Evolutionary conservation across 352 stramenopile species (phyloP).

Genomic region (Pythium chondricola): DNA sequence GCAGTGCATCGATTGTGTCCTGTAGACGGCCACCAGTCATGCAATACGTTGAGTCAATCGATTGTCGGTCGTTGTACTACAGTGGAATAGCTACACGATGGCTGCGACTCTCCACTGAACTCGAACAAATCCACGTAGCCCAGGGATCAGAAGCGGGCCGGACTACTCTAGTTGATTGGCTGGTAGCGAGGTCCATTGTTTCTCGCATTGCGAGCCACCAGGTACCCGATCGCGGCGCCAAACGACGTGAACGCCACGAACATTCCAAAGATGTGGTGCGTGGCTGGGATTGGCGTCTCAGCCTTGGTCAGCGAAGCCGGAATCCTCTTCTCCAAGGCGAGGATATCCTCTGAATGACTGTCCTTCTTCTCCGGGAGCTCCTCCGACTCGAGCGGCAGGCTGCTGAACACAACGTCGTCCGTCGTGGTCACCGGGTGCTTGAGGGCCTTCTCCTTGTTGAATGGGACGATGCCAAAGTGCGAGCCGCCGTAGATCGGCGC

Average conservation of each 20-base stretch:
- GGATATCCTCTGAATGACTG: background rate
- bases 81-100: no score
- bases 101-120: no score
- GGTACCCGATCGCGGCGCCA: conserved; percentile 23
- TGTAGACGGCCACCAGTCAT: no score
- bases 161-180: conserved; percentile 20
- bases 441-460: conserved; percentile 53
- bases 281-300: conserved; percentile 4
- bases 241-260: conserved; percentile 29
- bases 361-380: conserved; percentile 28
- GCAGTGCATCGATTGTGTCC: no score
- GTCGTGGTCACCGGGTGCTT: conserved; percentile 83
- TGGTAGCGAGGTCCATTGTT: conserved; percentile 19
- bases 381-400: conserved; percentile 34
- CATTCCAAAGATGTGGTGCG: conserved; percentile 22
- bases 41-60: no score
- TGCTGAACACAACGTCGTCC: conserved; percentile 49
- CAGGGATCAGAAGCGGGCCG: background rate
- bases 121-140: background rate
- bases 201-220: conserved; percentile 17
- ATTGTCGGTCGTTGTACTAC: no score
- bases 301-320: background rate
- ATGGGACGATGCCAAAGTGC: conserved; percentile 48
- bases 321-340: conserved; percentile 11
- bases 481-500: conserved; percentile 55